phyloP scores from a whole-genome alignment of 106 monocot genomes.

The Apostasia shenzhenica region DNA sequence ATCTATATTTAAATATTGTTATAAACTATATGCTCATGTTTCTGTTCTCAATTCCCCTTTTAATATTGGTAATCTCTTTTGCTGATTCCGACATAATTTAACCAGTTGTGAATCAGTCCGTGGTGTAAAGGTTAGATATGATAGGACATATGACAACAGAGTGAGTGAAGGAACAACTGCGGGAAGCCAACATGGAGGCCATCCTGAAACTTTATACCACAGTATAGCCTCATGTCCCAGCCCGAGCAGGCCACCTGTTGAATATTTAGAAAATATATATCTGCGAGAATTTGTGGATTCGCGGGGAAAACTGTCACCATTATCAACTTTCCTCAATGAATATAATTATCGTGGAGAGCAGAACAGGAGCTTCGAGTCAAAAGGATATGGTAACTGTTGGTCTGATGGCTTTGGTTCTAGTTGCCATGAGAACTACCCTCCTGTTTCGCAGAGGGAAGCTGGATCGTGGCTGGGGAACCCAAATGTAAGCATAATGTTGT shows the following conservation, averaged over 20 bases:
- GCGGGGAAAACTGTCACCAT: not conserved
- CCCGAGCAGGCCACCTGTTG: conserved; percentile 20
- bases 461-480: conserved; percentile 7
- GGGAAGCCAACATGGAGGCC: conserved; percentile 4
- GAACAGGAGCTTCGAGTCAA: not conserved
- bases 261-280: not conserved
- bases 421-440: not conserved
- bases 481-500: conserved; percentile 14
- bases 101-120: conserved; percentile 16
- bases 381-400: not conserved
- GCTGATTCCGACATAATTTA: not conserved
- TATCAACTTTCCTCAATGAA: conserved; percentile 9
- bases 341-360: not conserved
- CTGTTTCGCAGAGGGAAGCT: not conserved
- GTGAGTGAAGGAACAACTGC: conserved; percentile 2
- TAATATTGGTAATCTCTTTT: conserved; percentile 1
- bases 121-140: not conserved
- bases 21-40: not conserved
- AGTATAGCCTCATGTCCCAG: conserved; percentile 55
- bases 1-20: no score
- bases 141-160: conserved; percentile 10
- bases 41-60: not conserved
- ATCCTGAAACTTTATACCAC: conserved; percentile 9
- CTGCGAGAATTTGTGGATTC: not conserved
- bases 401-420: conserved; percentile 7